Percentiles rank a stretch among this genome's conserved stretches.
Evolutionary conservation across 163 green algal genomes (phyloP).

Genomic region (Botryococcus braunii): DNA sequence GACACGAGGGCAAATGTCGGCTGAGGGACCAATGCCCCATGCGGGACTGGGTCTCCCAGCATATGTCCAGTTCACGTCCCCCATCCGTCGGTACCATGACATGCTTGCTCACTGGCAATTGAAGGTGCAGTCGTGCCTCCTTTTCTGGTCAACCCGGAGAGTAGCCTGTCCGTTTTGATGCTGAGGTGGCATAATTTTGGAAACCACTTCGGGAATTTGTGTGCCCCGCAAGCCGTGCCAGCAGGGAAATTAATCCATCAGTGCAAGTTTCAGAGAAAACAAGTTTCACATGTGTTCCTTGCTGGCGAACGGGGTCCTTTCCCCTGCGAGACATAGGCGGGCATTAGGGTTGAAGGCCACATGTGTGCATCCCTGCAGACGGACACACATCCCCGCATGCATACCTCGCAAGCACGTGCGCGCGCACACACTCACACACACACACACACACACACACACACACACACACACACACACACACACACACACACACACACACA

Average conservation of each 20-base stretch:
- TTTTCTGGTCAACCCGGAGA: neutral
- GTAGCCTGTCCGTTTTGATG: neutral
- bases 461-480: too few relatives aligned
- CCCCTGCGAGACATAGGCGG: too few relatives aligned
- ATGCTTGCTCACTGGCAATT: slow-evolving; percentile 73
- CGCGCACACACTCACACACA: too few relatives aligned
- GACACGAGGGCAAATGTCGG: slow-evolving; percentile 35
- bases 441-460: too few relatives aligned
- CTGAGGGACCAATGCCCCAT: slow-evolving; percentile 38
- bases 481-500: too few relatives aligned
- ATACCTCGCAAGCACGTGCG: too few relatives aligned
- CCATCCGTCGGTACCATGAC: slow-evolving; percentile 77
- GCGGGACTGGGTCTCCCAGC: slow-evolving; percentile 65
- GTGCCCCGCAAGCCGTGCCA: neutral
- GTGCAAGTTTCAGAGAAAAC: neutral
- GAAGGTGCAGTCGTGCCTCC: slow-evolving; percentile 32
- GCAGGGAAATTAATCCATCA: too few relatives aligned
- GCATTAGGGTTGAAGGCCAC: too few relatives aligned
- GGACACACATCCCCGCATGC: too few relatives aligned
- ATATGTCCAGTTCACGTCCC: slow-evolving; percentile 86
- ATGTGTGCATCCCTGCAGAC: too few relatives aligned
- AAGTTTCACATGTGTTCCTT: neutral
- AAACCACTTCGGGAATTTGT: neutral
- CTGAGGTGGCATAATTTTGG: neutral
- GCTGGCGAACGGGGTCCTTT: neutral